phyloP scores from a whole-genome alignment of 305 asterid genomes.

The Rubia balearica region DNA sequence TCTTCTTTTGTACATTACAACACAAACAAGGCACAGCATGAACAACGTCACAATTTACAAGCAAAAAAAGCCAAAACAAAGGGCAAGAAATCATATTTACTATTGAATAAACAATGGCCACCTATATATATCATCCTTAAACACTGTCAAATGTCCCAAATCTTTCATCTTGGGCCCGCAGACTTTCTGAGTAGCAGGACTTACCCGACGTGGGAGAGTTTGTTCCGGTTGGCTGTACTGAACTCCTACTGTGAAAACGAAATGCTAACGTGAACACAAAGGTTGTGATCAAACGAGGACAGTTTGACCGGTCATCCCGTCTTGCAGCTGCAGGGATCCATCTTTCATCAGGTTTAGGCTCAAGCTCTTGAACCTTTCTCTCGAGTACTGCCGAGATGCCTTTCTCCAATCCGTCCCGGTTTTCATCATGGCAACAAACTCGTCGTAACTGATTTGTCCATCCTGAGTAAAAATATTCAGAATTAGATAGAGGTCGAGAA shows the following conservation, averaged over 20 bases:
- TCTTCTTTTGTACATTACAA: constrained; percentile 8
- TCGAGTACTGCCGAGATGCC: constrained; percentile 89
- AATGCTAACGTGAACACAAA: not conserved
- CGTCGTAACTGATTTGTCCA: constrained; percentile 76
- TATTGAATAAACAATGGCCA: constrained; percentile 15
- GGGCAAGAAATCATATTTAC: constrained; percentile 9
- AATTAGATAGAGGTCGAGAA: constrained; percentile 2
- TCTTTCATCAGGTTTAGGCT: constrained; percentile 94
- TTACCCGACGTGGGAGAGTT: constrained; percentile 1
- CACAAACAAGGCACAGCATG: constrained; percentile 4
- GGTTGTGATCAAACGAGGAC: constrained; percentile 44
- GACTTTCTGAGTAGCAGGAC: not conserved
- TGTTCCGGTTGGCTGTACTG: constrained; percentile 3
- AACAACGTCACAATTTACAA: constrained; percentile 18
- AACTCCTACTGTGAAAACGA: constrained; percentile 5
- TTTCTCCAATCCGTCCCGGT: constrained; percentile 96
- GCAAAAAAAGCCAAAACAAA: constrained; percentile 7
- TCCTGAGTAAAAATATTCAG: constrained; percentile 43
- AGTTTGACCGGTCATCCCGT: constrained; percentile 72
- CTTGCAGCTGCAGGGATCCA: constrained; percentile 86
- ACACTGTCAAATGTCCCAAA: constrained; percentile 7
- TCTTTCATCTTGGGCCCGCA: not conserved
- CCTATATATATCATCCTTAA: constrained; percentile 11
- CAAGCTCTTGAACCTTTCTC: constrained; percentile 91
- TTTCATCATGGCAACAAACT: constrained; percentile 94